Percentiles rank a stretch among this genome's conserved stretches.
phyloP scores from a whole-genome alignment of 176 grass and related monocot species.

The Saccharum officinarum region DNA sequence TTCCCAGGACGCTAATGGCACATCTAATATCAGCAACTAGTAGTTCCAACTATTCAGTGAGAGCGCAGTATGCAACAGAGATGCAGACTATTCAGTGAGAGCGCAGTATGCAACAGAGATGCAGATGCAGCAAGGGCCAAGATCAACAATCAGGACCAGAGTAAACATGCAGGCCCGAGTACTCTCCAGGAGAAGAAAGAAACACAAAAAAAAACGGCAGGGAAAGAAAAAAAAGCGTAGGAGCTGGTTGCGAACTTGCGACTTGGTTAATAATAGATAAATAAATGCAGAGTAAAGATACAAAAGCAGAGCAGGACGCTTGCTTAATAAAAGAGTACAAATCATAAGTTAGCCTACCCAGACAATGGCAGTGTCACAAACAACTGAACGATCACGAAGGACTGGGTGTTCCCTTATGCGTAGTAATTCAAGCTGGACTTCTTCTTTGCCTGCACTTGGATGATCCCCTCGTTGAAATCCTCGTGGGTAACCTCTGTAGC shows the following conservation, averaged over 20 bases:
- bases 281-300: not conserved
- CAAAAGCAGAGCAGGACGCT: not conserved
- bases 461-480: constrained; percentile 93
- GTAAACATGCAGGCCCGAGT: not conserved
- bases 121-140: too few species aligned
- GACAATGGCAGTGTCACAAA: constrained; percentile 26
- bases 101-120: too few species aligned
- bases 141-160: too few species aligned
- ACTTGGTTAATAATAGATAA: too few species aligned
- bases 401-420: not conserved
- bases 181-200: too few species aligned
- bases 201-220: too few species aligned
- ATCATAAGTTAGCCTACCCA: not conserved
- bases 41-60: too few species aligned
- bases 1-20: not conserved
- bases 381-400: not conserved
- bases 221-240: too few species aligned
- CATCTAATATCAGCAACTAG: not conserved
- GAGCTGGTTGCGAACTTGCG: too few species aligned
- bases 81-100: too few species aligned
- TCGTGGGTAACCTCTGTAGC: constrained; percentile 96
- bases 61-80: too few species aligned
- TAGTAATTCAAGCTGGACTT: constrained; percentile 66
- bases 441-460: constrained; percentile 96
- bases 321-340: constrained; percentile 4